Base-by-base conservation (phyloP, 345 rosid genomes). In the Salix dunnii region DNA sequence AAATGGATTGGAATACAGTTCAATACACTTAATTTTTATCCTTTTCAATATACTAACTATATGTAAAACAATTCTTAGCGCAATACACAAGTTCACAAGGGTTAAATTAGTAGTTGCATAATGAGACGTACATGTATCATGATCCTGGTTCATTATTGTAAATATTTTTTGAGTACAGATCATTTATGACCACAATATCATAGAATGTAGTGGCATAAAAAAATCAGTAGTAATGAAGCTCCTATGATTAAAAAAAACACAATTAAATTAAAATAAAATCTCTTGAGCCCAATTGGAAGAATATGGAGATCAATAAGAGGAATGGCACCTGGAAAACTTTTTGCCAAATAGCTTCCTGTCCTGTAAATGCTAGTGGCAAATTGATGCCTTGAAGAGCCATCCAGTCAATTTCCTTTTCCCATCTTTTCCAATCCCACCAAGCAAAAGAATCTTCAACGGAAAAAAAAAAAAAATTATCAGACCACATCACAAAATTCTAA, bases 381-480 rank as follows among this genome's bases (percentile, higher is more conserved):
- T 91, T 91, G 85, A 91, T 81, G 30, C 95, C 92, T 70, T 89
- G 92, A 79, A 91, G 85, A 80, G 92, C 92, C 95, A 91, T 91
- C 95, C 95, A 89, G 76, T 89, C 92, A 73, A 88, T 89, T 85
- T 91, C 92, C 66, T 87, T 86, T 84, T 89, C 92, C 95, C 92
- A 89, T 82, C 95, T 88, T 86, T 74, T 78, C 91, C 92, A 89
- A 80, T 87, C 90, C 95, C 95, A 88, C 95, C 95, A 91, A 70
- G 92, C 89, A 83, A 88, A 89, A 78, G 92, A 81, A 82, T 89
- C 92, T 89, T 76, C 73, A 55, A n/a, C n/a, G n/a, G n/a, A n/a
- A n/a, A n/a, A n/a, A 78, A 62, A 43, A 20, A 23, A 9, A 74
- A 31, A 68, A 53, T 71, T 36, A 48, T 8, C 33, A 76, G 75